Conservation (phyloP, 1,139 yeast genomes). For the Candida sp. region DNA sequence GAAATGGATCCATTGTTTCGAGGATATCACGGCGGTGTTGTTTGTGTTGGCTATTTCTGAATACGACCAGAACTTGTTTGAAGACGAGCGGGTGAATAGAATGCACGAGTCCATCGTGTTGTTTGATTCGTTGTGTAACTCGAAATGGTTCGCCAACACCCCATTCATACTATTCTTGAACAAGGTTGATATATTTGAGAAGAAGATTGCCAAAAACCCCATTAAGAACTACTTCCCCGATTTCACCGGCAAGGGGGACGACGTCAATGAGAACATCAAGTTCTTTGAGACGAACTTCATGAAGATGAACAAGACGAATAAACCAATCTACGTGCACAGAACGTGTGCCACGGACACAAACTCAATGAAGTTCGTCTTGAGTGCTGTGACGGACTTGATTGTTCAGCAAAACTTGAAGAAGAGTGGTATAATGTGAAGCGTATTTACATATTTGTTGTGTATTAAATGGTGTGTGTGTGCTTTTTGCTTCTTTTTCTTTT, state of each 20-base stretch:
- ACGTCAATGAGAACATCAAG: slow-evolving; percentile 66
- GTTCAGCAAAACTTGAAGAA: slow-evolving; percentile 81
- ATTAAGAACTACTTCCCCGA: slow-evolving; percentile 75
- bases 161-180: slow-evolving; percentile 90
- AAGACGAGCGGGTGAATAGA: slow-evolving; percentile 87
- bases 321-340: slow-evolving; percentile 86
- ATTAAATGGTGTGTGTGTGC: background rate
- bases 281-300: slow-evolving; percentile 72
- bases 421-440: slow-evolving; percentile 71
- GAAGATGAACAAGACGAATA: slow-evolving; percentile 63
- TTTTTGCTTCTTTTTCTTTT: background rate
- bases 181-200: slow-evolving; percentile 82
- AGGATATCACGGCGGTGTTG: slow-evolving; percentile 85
- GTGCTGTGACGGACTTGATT: slow-evolving; percentile 93
- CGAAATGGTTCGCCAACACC: slow-evolving; percentile 82
- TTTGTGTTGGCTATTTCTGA: slow-evolving; percentile 95
- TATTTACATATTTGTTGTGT: background rate
- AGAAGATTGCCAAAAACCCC: slow-evolving; percentile 69
- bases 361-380: slow-evolving; percentile 85
- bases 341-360: slow-evolving; percentile 97
- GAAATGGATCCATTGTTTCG: slow-evolving; percentile 97
- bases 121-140: slow-evolving; percentile 85
- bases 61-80: slow-evolving; percentile 90
- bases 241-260: slow-evolving; percentile 62
- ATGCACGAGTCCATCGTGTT: slow-evolving; percentile 90